A percentile compares a stretch with the other conserved stretches of the same genome.
Conservation (phyloP, 148 eudicot species). For the Vaccinium myrtillus region DNA sequence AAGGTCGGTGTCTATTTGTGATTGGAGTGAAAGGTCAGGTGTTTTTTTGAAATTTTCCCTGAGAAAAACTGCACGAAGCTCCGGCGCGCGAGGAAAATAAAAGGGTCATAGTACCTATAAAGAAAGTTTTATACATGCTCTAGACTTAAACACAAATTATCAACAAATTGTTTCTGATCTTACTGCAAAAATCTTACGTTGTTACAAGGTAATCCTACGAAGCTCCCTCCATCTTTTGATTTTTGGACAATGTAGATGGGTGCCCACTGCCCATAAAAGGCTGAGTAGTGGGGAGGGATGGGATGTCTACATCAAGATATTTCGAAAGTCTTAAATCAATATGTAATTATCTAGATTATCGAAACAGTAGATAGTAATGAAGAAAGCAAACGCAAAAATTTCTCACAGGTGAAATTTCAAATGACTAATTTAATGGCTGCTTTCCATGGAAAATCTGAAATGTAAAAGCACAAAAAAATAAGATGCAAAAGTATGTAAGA, state of each 20-base stretch:
- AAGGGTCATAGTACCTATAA: background rate
- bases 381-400: conserved; percentile 1
- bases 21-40: no score
- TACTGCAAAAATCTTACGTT: background rate
- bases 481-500: background rate
- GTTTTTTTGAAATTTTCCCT: no score
- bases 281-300: background rate
- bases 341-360: background rate
- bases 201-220: conserved; percentile 3
- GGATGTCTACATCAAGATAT: background rate
- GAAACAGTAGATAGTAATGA: background rate
- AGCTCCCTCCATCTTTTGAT: background rate
- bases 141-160: background rate
- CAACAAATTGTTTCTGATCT: background rate
- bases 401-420: background rate
- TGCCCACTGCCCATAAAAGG: background rate
- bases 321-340: conserved; percentile 6
- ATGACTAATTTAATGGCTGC: background rate
- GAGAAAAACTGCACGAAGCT: background rate
- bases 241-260: background rate
- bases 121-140: background rate
- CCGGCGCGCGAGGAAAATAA: background rate
- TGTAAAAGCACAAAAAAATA: background rate
- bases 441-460: background rate
- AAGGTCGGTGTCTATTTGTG: no score